These are phyloP conservation scores for Lachnellula cervina DNA, from an alignment of 2,329 filamentous ascomycete genomes.

Conservation along the genomic window DNA sequence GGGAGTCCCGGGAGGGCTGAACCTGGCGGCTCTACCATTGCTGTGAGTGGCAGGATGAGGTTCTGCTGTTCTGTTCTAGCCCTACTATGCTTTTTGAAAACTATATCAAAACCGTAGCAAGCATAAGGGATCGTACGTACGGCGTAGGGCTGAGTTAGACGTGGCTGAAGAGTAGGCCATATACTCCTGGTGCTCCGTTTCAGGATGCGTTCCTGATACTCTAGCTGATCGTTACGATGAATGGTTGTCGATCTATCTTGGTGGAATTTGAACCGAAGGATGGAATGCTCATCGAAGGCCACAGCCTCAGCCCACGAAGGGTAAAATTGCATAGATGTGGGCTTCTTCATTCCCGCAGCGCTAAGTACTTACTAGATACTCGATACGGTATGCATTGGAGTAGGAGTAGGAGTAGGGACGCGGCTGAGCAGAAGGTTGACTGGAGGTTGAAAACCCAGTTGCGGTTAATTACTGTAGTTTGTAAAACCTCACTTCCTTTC, in stretches of 20 bases:
- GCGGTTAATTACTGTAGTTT: background rate
- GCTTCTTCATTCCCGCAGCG: background rate
- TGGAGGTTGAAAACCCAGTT: background rate
- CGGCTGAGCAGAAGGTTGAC: background rate
- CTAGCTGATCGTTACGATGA: too few species aligned
- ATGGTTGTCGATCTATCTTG: background rate
- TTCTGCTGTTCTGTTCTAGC: background rate
- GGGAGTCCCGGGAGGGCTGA: background rate
- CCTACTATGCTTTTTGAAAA: background rate
- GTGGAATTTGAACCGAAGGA: background rate
- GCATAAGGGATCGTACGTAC: too few species aligned
- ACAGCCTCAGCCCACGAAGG: background rate
- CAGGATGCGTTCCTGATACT: too few species aligned
- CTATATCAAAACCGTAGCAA: too few species aligned
- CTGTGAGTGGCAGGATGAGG: background rate
- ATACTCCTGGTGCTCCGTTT: too few species aligned
- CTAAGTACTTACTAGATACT: background rate
- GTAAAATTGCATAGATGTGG: background rate
- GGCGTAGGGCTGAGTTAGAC: too few species aligned
- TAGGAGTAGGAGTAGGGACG: background rate
- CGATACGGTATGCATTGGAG: background rate
- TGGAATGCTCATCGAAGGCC: background rate
- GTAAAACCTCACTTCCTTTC: too few species aligned
- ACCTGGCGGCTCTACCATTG: background rate
- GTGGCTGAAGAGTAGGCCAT: too few species aligned